phyloP scores from a whole-genome alignment of 352 stramenopile genomes.

The Globisporangium spinosum region DNA sequence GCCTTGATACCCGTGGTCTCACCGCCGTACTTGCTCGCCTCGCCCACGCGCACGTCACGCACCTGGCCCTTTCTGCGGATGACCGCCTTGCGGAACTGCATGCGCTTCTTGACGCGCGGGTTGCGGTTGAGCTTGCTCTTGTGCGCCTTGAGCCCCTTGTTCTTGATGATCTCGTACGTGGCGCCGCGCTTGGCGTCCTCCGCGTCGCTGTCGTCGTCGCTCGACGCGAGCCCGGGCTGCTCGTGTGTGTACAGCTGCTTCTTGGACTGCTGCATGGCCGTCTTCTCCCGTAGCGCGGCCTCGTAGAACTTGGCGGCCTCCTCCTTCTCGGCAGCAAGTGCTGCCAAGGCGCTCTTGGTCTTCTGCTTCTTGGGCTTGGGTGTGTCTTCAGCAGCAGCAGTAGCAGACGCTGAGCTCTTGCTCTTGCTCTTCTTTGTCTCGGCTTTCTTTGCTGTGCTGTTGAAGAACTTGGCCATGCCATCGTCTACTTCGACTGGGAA shows the following conservation, averaged over 20 bases:
- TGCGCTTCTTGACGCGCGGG: conserved; percentile 97
- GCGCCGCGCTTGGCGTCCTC: conserved; percentile 90
- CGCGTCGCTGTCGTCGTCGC: conserved; percentile 60
- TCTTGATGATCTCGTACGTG: conserved; percentile 96
- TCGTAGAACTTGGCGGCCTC: conserved; percentile 81
- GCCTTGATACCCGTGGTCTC: conserved; percentile 90
- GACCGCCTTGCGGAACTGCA: conserved; percentile 97
- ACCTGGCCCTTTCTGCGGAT: conserved; percentile 97
- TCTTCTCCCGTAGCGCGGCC: conserved; percentile 45
- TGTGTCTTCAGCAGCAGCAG: background rate
- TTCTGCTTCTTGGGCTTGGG: conserved; percentile 45
- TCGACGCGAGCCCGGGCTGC: conserved; percentile 43
- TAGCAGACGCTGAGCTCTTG: conserved; percentile 6
- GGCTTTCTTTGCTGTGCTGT: conserved; percentile 19
- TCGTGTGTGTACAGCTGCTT: conserved; percentile 78
- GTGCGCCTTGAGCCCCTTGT: conserved; percentile 96
- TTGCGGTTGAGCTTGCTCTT: conserved; percentile 99
- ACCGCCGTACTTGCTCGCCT: conserved; percentile 84
- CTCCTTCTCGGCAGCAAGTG: conserved; percentile 34
- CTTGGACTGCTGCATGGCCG: conserved; percentile 59
- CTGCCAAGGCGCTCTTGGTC: conserved; percentile 32
- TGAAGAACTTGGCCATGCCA: conserved; percentile 71
- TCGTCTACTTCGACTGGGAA: conserved; percentile 52
- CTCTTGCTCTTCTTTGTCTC: conserved; percentile 26
- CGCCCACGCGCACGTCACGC: conserved; percentile 87